These are phyloP conservation scores for Sphaerulina vaccinii DNA, from an alignment of 2,329 filamentous ascomycete genomes.

Conservation along the genomic window DNA sequence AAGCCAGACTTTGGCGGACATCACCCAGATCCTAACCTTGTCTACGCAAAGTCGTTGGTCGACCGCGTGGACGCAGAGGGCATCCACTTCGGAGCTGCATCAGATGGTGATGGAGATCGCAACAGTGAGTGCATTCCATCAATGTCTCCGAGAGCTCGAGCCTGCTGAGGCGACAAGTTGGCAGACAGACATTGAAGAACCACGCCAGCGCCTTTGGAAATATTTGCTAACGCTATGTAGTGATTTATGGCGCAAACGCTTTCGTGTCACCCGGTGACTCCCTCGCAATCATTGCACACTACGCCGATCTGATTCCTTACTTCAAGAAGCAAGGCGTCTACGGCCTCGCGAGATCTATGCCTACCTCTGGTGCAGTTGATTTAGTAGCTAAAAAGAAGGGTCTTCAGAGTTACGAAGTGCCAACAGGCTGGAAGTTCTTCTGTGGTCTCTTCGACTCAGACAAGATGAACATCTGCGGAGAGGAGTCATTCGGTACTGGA, in stretches of 20 bases:
- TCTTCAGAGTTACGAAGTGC: conserved; percentile 90
- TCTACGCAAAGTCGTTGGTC: conserved; percentile 92
- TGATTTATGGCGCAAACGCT: conserved; percentile 97
- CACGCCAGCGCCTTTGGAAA: too few relatives aligned
- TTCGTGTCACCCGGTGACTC: conserved; percentile 98
- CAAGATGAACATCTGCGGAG: conserved; percentile 97
- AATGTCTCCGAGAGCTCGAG: too few relatives aligned
- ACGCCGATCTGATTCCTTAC: conserved; percentile 94
- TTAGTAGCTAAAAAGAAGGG: conserved; percentile 93
- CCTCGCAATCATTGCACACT: conserved; percentile 95
- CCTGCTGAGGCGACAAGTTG: too few relatives aligned
- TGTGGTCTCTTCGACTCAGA: conserved; percentile 90
- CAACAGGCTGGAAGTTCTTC: conserved; percentile 99
- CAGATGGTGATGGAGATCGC: conserved; percentile 94
- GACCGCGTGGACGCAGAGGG: conserved; percentile 87
- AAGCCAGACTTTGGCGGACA: conserved; percentile 95
- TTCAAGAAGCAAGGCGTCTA: conserved; percentile 97
- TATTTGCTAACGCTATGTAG: too few relatives aligned
- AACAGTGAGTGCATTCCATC: too few relatives aligned
- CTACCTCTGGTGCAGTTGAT: conserved; percentile 91
- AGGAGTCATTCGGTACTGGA: conserved; percentile 96
- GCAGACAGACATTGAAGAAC: too few relatives aligned
- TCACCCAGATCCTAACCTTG: conserved; percentile 96
- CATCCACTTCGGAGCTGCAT: conserved; percentile 94
- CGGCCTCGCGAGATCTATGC: conserved; percentile 95